A percentile compares a stretch with the other conserved stretches of the same genome.
Evolutionary conservation across 177 flowering plant species (phyloP).

Genomic region (Vitis hybrid): DNA sequence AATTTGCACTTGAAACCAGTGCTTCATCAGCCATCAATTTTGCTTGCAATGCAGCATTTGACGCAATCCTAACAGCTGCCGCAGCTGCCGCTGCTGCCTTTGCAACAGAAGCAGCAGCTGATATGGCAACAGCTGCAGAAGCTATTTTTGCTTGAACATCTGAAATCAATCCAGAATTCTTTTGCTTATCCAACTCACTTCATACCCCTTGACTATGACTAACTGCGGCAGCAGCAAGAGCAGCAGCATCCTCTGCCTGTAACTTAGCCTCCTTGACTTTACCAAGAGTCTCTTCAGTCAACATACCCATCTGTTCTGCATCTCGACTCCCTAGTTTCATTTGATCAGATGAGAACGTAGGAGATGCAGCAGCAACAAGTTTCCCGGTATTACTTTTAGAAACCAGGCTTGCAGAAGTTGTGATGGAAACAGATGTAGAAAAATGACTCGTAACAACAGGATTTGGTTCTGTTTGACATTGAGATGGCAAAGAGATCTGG

Average conservation of each 20-base stretch:
- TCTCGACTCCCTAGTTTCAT: conserved; percentile 24
- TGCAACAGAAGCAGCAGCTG: conserved; percentile 95
- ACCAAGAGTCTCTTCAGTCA: conserved; percentile 53
- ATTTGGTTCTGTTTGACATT: conserved; percentile 30
- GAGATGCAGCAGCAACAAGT: conserved; percentile 22
- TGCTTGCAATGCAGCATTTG: conserved; percentile 90
- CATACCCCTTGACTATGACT: conserved; percentile 68
- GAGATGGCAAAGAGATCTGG: conserved; percentile 29
- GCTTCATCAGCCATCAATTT: conserved; percentile 87
- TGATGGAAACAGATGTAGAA: conserved; percentile 32
- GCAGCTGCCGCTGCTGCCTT: conserved; percentile 70
- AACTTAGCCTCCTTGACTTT: conserved; percentile 69
- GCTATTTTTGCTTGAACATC: conserved; percentile 68
- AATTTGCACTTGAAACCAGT: conserved; percentile 28
- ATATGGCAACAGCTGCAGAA: conserved; percentile 77
- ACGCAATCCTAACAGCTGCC: conserved; percentile 93
- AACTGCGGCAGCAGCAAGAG: conserved; percentile 68
- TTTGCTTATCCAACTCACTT: conserved; percentile 63
- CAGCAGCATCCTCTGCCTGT: conserved; percentile 83
- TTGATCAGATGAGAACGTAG: conserved; percentile 27
- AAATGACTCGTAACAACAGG: conserved; percentile 19
- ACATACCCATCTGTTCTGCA: conserved; percentile 26
- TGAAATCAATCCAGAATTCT: conserved; percentile 45
- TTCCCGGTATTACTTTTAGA: conserved; percentile 20
- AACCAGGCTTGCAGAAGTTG: conserved; percentile 23